phyloP scores from a whole-genome alignment of 2,329 filamentous ascomycete genomes.

The Calonectria fujianensis region DNA sequence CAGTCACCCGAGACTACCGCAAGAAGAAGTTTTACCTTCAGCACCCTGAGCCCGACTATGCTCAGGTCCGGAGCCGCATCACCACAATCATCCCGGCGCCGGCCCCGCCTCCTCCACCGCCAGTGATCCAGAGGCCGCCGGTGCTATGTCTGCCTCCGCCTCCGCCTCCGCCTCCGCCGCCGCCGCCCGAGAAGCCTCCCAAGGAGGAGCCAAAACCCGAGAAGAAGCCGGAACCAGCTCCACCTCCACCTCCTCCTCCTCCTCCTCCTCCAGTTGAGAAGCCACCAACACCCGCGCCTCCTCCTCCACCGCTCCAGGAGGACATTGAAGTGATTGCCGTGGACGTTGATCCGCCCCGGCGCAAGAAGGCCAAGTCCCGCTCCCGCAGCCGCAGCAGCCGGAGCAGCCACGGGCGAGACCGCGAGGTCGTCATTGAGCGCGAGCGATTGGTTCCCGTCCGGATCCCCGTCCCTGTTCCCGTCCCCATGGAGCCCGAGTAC shows the following conservation, averaged over 20 bases:
- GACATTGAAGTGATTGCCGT: slow-evolving; percentile 64
- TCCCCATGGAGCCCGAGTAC: slow-evolving; percentile 64
- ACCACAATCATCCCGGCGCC: slow-evolving; percentile 63
- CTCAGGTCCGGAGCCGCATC: slow-evolving; percentile 60
- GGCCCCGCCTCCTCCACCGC: slow-evolving; percentile 56
- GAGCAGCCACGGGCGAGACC: slow-evolving; percentile 58
- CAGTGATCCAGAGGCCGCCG: slow-evolving; percentile 43
- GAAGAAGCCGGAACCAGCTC: slow-evolving; percentile 40
- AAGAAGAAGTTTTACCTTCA: slow-evolving; percentile 67
- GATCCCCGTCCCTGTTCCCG: slow-evolving; percentile 64
- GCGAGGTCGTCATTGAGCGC: slow-evolving; percentile 72
- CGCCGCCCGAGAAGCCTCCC: slow-evolving; percentile 37
- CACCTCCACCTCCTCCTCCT: slow-evolving; percentile 31
- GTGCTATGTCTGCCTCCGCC: slow-evolving; percentile 20
- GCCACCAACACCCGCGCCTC: slow-evolving; percentile 39
- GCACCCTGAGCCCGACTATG: slow-evolving; percentile 63
- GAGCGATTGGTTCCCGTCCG: slow-evolving; percentile 68
- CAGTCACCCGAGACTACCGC: slow-evolving; percentile 56
- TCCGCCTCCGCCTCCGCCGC: slow-evolving; percentile 52
- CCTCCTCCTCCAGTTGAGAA: slow-evolving; percentile 53
- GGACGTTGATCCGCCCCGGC: slow-evolving; percentile 57
- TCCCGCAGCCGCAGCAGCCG: slow-evolving; percentile 57
- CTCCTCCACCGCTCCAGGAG: slow-evolving; percentile 54
- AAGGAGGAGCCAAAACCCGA: slow-evolving; percentile 42
- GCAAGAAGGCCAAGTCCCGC: slow-evolving; percentile 55